Evolutionary conservation across 164 flowering plant species (phyloP), one percentile per base, ranked within the genome.

Genomic region (Hamamelis virginiana): DNA sequence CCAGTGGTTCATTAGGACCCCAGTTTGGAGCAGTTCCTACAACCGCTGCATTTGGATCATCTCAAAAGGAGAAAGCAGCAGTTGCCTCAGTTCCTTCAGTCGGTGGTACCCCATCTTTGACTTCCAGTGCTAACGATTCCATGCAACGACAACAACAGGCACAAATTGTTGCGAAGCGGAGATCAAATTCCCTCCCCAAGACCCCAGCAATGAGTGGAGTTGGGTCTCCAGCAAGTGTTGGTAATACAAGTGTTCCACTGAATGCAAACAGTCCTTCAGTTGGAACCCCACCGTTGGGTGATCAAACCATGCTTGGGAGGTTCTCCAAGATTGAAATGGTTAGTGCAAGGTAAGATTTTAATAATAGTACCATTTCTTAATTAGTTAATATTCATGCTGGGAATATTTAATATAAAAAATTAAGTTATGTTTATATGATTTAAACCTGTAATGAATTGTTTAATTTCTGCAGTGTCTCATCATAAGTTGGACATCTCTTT

Each of bases 301-400:
- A 86, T 77, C 90, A 80, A 73, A 53, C 51, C 45, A 71, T 88
- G 77, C 84, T 87, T 16, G 97, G 91, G 0, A 90, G 87, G 71
- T 93, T 96, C 78, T 84, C 95, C 50, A 93, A 93, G 84, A 89
- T 93, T 79, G 96, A 91, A 45, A 75, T 73, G 80, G 83, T 95
- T 71, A 75, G 91, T 23, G 71, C 61, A 77, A 94, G 92, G 98
- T 94, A 94, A 65, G 50, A n/a, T 51, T 6, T 41, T 6, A 22
- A 44, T 53, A 27, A 19, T 59, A 8, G 33, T 50, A 25, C 41
- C n/a, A 13, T 22, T 46, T 5, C 48, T 33, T 33, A 33, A 33
- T 33, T 33, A 33, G 41, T 6, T 33, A 33, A 33, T 33, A 33
- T 33, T 33, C 41, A 33, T 6, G 41, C 41, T 33, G 41, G 41